A percentile compares a stretch with the other conserved stretches of the same genome.
These are phyloP conservation scores for Lentinula novae-zelandiae DNA, from an alignment of 1,284 basidiomycete species.

Conservation along the genomic window DNA sequence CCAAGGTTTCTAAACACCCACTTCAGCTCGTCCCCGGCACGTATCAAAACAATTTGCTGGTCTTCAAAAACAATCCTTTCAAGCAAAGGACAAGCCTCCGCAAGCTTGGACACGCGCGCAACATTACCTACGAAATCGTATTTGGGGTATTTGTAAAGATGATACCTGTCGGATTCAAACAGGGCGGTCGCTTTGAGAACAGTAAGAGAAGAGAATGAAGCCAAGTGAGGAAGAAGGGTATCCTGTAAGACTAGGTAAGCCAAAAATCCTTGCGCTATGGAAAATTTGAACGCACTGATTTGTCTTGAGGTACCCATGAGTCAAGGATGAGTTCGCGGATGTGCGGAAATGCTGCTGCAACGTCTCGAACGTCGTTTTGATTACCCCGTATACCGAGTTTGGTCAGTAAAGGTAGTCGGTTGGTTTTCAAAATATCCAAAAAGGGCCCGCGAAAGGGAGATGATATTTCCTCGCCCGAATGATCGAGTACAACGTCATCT, in stretches of 20 bases:
- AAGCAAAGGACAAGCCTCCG: not conserved
- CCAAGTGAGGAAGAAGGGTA: not conserved
- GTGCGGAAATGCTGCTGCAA: not conserved
- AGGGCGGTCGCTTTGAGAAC: not conserved
- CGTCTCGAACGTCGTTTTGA: not conserved
- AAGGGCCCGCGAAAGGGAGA: not conserved
- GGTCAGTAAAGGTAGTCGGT: not conserved
- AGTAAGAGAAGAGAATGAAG: not conserved
- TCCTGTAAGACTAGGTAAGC: not conserved
- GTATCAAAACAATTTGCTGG: not conserved
- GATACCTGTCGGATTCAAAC: not conserved
- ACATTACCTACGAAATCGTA: not conserved
- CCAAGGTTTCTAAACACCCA: not conserved
- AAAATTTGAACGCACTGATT: not conserved
- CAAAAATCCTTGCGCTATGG: not conserved
- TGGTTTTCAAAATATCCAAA: not conserved
- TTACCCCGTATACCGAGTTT: not conserved
- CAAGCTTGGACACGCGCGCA: not conserved
- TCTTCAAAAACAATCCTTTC: not conserved
- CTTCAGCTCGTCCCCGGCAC: not conserved
- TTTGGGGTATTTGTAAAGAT: not conserved
- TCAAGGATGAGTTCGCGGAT: not conserved
- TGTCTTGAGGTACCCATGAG: not conserved
- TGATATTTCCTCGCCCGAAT: not conserved
- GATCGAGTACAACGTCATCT: not conserved